Evolutionary conservation across 306 rosid species (phyloP).

Genomic region (Quercus berberidifolia): DNA sequence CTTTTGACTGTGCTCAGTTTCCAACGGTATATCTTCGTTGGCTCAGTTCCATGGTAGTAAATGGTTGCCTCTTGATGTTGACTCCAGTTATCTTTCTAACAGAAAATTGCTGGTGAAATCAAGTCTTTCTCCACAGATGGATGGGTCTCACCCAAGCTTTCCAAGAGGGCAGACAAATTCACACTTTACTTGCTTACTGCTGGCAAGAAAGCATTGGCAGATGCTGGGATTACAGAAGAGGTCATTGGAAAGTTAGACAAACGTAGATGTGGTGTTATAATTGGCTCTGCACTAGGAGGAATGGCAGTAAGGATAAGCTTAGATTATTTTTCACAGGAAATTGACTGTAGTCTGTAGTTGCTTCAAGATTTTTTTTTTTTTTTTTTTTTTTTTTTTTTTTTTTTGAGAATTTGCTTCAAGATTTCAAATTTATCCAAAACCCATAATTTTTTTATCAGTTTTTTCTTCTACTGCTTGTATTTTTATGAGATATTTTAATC

Average conservation of each 20-base stretch:
- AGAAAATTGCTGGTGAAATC: conserved; percentile 97
- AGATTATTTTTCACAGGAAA: neutral
- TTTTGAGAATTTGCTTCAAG: neutral
- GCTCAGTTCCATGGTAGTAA: conserved; percentile 23
- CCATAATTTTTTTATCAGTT: neutral
- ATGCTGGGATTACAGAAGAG: conserved; percentile 84
- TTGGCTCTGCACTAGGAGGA: conserved; percentile 99
- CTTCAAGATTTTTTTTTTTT: neutral
- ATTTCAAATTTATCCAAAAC: neutral
- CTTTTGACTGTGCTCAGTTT: conserved; percentile 84
- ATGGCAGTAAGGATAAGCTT: conserved; percentile 64
- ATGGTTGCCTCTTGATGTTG: neutral
- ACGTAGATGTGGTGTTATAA: conserved; percentile 84
- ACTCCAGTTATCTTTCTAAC: conserved; percentile 12
- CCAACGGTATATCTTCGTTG: conserved; percentile 56
- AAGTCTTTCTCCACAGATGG: conserved; percentile 92
- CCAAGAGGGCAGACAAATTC: conserved; percentile 90
- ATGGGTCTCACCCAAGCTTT: conserved; percentile 88
- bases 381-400: too few species aligned
- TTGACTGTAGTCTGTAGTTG: neutral
- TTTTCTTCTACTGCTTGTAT: neutral
- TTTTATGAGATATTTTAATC: conserved; percentile 20
- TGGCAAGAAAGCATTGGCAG: conserved; percentile 89
- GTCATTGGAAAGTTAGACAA: conserved; percentile 61
- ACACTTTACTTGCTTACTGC: conserved; percentile 93